phyloP scores from a whole-genome alignment of 1,139 yeast species.

The Scheffersomyces lignicola region DNA sequence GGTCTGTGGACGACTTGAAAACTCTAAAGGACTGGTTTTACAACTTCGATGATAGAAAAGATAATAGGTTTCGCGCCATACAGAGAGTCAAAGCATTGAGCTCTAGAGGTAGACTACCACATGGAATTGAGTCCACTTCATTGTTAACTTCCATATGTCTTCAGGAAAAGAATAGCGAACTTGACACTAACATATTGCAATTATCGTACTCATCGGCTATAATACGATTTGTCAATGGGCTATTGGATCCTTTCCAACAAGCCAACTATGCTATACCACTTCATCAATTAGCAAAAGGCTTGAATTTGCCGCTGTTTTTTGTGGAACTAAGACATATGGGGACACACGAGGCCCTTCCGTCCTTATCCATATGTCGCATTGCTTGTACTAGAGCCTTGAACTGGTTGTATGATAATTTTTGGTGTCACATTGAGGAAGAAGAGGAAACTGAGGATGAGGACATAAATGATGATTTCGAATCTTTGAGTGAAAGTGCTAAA shows the following conservation, averaged over 20 bases:
- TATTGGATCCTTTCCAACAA: conserved; percentile 84
- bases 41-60: conserved; percentile 26
- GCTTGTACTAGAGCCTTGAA: conserved; percentile 60
- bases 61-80: conserved; percentile 34
- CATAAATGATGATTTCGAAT: conserved; percentile 18
- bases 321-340: conserved; percentile 91
- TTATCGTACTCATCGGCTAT: conserved; percentile 74
- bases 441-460: conserved; percentile 21
- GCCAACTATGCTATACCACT: conserved; percentile 78
- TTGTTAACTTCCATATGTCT: conserved; percentile 55
- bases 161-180: conserved; percentile 30
- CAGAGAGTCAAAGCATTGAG: conserved; percentile 45
- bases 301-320: conserved; percentile 75
- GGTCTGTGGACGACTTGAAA: conserved; percentile 48
- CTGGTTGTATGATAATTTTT: conserved; percentile 78
- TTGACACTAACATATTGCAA: conserved; percentile 34
- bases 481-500: conserved; percentile 9
- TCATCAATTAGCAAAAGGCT: conserved; percentile 66
- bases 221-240: conserved; percentile 87
- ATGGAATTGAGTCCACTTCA: conserved; percentile 57
- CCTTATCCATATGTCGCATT: conserved; percentile 61
- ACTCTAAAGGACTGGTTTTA: conserved; percentile 62
- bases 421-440: conserved; percentile 50
- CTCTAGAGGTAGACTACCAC: conserved; percentile 46
- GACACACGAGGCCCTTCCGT: conserved; percentile 85